Conservation (phyloP, 164 flowering plant species). For the Cinnamomum micranthum region DNA sequence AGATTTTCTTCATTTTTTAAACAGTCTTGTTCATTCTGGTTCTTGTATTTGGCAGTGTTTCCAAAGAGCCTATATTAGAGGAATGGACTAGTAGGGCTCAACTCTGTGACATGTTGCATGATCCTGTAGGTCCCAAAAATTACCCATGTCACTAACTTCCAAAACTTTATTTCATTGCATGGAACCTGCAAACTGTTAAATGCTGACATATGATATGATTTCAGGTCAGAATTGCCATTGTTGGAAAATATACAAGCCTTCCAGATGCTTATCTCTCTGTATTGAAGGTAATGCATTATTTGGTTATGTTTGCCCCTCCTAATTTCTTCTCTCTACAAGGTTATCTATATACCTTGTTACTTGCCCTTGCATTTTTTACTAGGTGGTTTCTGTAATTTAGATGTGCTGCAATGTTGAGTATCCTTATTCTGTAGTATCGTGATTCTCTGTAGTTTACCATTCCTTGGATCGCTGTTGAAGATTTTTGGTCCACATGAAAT, state of each 20-base stretch:
- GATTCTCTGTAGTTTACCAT: not conserved
- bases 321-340: not conserved
- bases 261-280: slow-evolving; percentile 95
- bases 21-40: not conserved
- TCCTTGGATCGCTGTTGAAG: not conserved
- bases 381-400: not conserved
- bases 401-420: not conserved
- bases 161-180: not conserved
- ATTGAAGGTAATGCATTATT: slow-evolving; percentile 52
- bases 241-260: slow-evolving; percentile 93
- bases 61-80: slow-evolving; percentile 50
- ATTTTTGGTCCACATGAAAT: not conserved
- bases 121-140: slow-evolving; percentile 47
- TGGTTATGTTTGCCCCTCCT: not conserved
- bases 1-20: not conserved
- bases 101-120: slow-evolving; percentile 53
- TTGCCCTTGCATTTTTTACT: not conserved
- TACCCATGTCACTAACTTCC: not conserved
- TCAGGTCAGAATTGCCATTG: slow-evolving; percentile 97
- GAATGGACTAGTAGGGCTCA: slow-evolving; percentile 81
- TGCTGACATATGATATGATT: slow-evolving; percentile 7
- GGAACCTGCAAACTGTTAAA: not conserved
- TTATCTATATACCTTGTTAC: not conserved
- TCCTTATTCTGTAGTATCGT: not conserved
- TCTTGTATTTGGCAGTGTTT: slow-evolving; percentile 37